A percentile compares a stretch with the other conserved stretches of the same genome.
phyloP scores from a whole-genome alignment of 1,284 basidiomycete species.

The Wolfiporia cocos region DNA sequence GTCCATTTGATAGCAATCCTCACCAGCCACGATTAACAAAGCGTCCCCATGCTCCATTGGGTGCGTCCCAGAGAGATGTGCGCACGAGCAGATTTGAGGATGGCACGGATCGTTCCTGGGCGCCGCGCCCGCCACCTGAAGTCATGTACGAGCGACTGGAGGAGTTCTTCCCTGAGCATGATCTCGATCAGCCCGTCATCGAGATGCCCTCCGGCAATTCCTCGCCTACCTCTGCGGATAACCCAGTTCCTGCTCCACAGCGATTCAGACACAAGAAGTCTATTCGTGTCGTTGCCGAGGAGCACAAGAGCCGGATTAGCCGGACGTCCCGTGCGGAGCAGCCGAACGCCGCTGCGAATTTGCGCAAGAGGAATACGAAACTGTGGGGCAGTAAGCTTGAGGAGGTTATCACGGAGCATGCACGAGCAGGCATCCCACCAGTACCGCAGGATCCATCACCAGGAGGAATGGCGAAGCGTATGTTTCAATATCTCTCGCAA shows the following conservation, averaged over 20 bases:
- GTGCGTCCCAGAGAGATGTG: conserved; percentile 24
- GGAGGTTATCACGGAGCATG: conserved; percentile 81
- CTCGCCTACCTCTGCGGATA: conserved; percentile 70
- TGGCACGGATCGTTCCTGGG: conserved; percentile 63
- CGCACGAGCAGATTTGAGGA: conserved; percentile 58
- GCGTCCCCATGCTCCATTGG: conserved; percentile 11
- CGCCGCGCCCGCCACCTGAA: conserved; percentile 88
- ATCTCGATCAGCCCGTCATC: conserved; percentile 93
- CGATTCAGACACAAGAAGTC: conserved; percentile 72
- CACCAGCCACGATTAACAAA: conserved; percentile 10
- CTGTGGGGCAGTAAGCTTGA: conserved; percentile 93
- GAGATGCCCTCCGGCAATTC: conserved; percentile 77
- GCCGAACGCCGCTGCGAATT: conserved; percentile 41
- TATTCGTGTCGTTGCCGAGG: conserved; percentile 88
- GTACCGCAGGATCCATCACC: conserved; percentile 48
- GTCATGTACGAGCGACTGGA: conserved; percentile 92
- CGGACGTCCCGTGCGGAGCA: conserved; percentile 48
- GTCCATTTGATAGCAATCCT: conserved; percentile 19
- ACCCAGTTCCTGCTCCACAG: conserved; percentile 29
- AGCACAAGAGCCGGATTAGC: conserved; percentile 66
- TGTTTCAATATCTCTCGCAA: too few relatives aligned
- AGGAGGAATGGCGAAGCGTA: conserved; percentile 51
- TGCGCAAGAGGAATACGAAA: conserved; percentile 87
- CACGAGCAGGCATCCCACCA: conserved; percentile 38
- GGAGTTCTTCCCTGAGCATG: conserved; percentile 94